Percentiles rank a stretch among this genome's conserved stretches.
These are phyloP conservation scores for Ophiosphaerella herpotricha DNA, from an alignment of 2,329 filamentous ascomycete genomes.

Conservation along the genomic window DNA sequence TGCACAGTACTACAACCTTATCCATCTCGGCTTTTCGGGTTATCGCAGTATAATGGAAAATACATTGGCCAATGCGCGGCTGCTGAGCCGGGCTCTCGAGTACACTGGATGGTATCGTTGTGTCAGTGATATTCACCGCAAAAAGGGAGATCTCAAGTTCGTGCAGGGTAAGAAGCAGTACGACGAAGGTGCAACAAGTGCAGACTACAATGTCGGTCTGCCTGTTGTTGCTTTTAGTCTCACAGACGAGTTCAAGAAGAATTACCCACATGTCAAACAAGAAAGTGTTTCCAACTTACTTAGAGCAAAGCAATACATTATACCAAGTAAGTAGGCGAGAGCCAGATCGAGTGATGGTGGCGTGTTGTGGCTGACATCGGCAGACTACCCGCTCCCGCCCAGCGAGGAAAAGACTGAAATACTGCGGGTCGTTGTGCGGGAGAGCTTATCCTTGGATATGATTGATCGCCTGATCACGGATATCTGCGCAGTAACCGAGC, in stretches of 20 bases:
- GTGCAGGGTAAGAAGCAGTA: constrained; percentile 50
- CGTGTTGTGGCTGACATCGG: constrained; percentile 13
- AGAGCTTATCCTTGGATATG: constrained; percentile 71
- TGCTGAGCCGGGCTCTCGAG: constrained; percentile 67
- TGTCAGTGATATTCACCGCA: constrained; percentile 68
- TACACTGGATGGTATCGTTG: constrained; percentile 65
- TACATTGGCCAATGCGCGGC: constrained; percentile 65
- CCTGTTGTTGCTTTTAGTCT: constrained; percentile 72
- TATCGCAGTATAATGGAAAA: constrained; percentile 68
- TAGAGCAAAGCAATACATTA: constrained; percentile 70
- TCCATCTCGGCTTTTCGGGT: constrained; percentile 70
- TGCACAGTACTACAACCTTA: constrained; percentile 74
- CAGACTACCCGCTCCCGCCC: constrained; percentile 68
- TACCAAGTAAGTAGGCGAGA: constrained; percentile 58
- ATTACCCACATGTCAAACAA: constrained; percentile 68
- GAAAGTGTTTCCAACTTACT: constrained; percentile 66
- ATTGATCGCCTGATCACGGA: constrained; percentile 67
- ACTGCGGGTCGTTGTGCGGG: constrained; percentile 68
- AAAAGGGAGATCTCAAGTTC: constrained; percentile 53
- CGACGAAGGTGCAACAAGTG: constrained; percentile 55
- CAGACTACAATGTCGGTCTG: constrained; percentile 66
- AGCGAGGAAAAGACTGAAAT: constrained; percentile 67
- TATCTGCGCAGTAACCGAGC: constrained; percentile 64
- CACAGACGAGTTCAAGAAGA: constrained; percentile 60
- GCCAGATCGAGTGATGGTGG: background rate